Percentiles rank a stretch among this genome's conserved stretches.
Evolutionary conservation across 2,329 filamentous ascomycete genomes (phyloP).

Genomic region (Xylaria sp.): DNA sequence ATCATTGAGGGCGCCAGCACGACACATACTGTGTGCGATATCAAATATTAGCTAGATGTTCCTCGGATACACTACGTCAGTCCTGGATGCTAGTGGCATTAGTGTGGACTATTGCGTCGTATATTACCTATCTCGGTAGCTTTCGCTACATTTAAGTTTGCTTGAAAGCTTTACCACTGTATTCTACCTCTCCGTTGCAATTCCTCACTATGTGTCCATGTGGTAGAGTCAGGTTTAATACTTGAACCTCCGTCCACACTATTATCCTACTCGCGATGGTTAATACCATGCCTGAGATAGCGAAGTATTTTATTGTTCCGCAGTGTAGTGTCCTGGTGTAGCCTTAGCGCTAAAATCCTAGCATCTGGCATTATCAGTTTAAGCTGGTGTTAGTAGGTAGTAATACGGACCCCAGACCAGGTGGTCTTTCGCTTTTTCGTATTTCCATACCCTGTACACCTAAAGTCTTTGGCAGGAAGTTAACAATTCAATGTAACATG

Average conservation of each 20-base stretch:
- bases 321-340: neutral
- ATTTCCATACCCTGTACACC: neutral
- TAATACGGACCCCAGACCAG: neutral
- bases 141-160: no score
- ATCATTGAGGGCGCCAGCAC: neutral
- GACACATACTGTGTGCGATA: neutral
- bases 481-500: neutral
- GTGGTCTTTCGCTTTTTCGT: neutral
- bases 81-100: constrained; percentile 13
- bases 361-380: neutral
- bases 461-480: neutral
- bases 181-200: no score
- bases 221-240: no score
- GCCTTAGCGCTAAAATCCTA: neutral
- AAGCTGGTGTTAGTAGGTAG: neutral
- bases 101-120: constrained; percentile 7
- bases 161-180: no score
- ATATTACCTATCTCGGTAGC: constrained; percentile 4
- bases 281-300: no score
- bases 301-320: no score
- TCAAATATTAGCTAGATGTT: constrained; percentile 7
- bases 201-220: neutral
- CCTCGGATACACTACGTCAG: constrained; percentile 28
- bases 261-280: no score
- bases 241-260: no score